Percentiles rank a stretch among this genome's conserved stretches.
These are phyloP conservation scores for Amaranthus palmeri DNA, from an alignment of 148 eudicot species.

Conservation along the genomic window DNA sequence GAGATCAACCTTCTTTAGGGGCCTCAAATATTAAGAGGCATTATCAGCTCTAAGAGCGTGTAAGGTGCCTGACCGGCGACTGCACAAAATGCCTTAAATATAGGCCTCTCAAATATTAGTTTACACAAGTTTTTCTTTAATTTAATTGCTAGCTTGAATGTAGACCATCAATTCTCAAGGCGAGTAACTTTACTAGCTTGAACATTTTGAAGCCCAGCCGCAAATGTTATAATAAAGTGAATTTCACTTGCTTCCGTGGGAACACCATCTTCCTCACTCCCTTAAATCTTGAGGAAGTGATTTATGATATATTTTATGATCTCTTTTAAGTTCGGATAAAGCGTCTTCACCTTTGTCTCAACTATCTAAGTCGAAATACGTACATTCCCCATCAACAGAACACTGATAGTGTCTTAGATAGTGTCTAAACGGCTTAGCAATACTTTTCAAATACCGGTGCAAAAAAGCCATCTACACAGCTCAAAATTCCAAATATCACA, in stretches of 20 bases:
- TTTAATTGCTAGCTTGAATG: no score
- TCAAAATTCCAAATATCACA: not conserved
- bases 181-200: not conserved
- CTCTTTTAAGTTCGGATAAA: not conserved
- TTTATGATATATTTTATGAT: not conserved
- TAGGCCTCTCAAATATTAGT: no score
- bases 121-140: no score
- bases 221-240: not conserved
- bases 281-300: not conserved
- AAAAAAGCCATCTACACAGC: constrained; percentile 12
- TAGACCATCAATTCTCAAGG: no score
- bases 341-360: not conserved
- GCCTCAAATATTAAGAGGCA: no score
- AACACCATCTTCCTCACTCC: not conserved
- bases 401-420: not conserved
- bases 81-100: no score
- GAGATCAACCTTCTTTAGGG: no score
- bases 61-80: no score
- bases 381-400: not conserved
- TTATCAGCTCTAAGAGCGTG: no score
- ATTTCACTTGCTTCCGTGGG: not conserved
- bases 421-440: not conserved
- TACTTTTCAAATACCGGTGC: not conserved
- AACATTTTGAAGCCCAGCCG: not conserved
- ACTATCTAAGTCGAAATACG: no score